Conservation (phyloP, 257 asterid genomes). For the Solanum chiquidenum region DNA sequence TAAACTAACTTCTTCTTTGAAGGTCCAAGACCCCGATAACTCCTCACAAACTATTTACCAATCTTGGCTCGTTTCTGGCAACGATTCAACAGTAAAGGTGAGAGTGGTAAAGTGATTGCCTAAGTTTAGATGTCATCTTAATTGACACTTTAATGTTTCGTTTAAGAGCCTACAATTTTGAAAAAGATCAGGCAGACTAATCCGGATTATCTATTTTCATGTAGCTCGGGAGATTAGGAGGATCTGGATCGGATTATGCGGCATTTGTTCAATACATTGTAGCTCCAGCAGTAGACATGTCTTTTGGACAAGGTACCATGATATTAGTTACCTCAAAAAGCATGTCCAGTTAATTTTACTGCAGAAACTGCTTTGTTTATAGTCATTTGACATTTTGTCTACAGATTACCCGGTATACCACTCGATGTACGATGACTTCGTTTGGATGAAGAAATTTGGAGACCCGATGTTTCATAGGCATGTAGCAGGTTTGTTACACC, state of each 20-base stretch:
- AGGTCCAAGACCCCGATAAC: slow-evolving; percentile 80
- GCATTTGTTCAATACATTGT: slow-evolving; percentile 85
- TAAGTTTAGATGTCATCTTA: not conserved
- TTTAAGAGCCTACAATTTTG: not conserved
- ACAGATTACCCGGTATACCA: slow-evolving; percentile 84
- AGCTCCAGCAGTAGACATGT: slow-evolving; percentile 52
- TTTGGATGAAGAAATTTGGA: slow-evolving; percentile 85
- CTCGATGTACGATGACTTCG: slow-evolving; percentile 72
- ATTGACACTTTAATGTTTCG: not conserved
- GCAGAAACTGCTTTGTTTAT: not conserved
- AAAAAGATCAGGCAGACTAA: not conserved
- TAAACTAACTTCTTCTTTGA: not conserved
- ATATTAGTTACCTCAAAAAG: not conserved
- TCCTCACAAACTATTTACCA: slow-evolving; percentile 70
- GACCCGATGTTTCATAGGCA: slow-evolving; percentile 80
- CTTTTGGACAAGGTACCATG: slow-evolving; percentile 47
- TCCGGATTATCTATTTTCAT: not conserved
- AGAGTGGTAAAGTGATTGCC: slow-evolving; percentile 1
- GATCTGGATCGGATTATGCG: slow-evolving; percentile 67
- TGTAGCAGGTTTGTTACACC: slow-evolving; percentile 48
- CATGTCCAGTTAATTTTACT: not conserved
- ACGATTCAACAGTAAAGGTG: slow-evolving; percentile 39
- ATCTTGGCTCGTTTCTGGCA: slow-evolving; percentile 54
- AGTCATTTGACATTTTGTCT: not conserved
- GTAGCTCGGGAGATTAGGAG: slow-evolving; percentile 78